Conservation (phyloP, 2,329 filamentous ascomycete genomes). For the Pyrenophora teres region DNA sequence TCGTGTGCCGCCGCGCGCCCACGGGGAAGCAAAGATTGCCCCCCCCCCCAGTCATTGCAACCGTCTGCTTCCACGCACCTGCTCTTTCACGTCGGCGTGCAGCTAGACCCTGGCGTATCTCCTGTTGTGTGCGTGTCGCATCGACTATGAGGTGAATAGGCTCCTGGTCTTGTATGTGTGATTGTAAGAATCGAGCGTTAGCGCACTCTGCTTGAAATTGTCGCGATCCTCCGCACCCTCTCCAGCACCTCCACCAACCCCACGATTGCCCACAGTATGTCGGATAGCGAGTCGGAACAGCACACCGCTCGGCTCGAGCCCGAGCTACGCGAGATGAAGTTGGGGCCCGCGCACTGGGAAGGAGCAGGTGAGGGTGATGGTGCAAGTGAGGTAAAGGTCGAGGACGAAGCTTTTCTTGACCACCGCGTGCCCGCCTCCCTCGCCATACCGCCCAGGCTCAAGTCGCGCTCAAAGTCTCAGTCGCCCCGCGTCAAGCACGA, state of each 20-base stretch:
- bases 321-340: constrained; percentile 52
- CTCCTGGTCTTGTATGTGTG: constrained; percentile 31
- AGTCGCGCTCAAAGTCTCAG: constrained; percentile 37
- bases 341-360: constrained; percentile 43
- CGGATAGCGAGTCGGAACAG: constrained; percentile 42
- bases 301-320: constrained; percentile 49
- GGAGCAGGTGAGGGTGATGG: constrained; percentile 24
- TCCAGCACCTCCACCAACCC: constrained; percentile 19
- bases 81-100: too few relatives aligned
- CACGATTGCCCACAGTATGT: constrained; percentile 41
- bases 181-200: constrained; percentile 22
- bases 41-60: constrained; percentile 7
- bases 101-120: not conserved
- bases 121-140: constrained; percentile 14
- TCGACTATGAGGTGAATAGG: constrained; percentile 30
- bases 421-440: constrained; percentile 37
- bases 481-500: constrained; percentile 40
- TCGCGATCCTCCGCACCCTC: constrained; percentile 10
- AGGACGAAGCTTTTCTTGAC: constrained; percentile 24
- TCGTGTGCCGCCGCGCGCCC: constrained; percentile 4
- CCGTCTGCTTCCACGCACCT: too few relatives aligned
- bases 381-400: constrained; percentile 33
- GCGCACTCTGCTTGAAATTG: constrained; percentile 18
- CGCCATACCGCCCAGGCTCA: constrained; percentile 33
- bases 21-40: constrained; percentile 17